Conservation (phyloP, 2,329 filamentous ascomycete species). For the Phaeophleospora eucalypticola region DNA sequence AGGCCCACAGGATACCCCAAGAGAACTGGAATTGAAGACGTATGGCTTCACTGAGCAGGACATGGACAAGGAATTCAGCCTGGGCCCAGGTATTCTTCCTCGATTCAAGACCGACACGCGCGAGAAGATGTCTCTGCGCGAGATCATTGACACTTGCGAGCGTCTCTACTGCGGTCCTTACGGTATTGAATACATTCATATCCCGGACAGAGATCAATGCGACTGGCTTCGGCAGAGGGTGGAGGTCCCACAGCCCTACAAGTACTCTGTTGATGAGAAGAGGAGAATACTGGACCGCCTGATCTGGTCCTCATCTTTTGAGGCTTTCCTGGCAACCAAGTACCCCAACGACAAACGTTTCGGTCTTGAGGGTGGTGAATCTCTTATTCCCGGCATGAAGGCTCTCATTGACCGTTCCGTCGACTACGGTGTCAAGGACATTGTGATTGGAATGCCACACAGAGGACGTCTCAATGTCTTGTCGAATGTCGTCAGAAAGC, state of each 20-base stretch:
- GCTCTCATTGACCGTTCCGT: conserved; percentile 96
- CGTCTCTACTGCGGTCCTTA: conserved; percentile 96
- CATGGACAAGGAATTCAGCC: conserved; percentile 82
- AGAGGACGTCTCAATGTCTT: conserved; percentile 97
- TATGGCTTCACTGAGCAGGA: conserved; percentile 96
- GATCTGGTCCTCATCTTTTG: conserved; percentile 98
- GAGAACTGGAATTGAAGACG: conserved; percentile 87
- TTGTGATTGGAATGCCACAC: conserved; percentile 99
- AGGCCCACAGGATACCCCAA: conserved; percentile 48
- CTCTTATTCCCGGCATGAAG: conserved; percentile 98
- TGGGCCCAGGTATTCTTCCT: conserved; percentile 92
- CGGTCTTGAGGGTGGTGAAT: conserved; percentile 95
- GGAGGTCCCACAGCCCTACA: conserved; percentile 91
- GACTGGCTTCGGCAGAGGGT: conserved; percentile 96
- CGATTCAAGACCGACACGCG: conserved; percentile 84
- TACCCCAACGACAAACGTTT: conserved; percentile 99
- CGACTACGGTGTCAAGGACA: conserved; percentile 97
- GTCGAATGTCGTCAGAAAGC: conserved; percentile 97
- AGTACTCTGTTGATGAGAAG: conserved; percentile 98
- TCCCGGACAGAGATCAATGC: conserved; percentile 93
- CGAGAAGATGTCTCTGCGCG: conserved; percentile 93
- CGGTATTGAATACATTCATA: conserved; percentile 97
- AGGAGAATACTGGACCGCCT: conserved; percentile 92
- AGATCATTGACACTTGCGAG: conserved; percentile 91
- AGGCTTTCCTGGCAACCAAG: conserved; percentile 91